A percentile compares a stretch with the other conserved stretches of the same genome.
Evolutionary conservation across 495 filamentous ascomycete species (phyloP).

Genomic region (Lindgomyces ingoldianus): DNA sequence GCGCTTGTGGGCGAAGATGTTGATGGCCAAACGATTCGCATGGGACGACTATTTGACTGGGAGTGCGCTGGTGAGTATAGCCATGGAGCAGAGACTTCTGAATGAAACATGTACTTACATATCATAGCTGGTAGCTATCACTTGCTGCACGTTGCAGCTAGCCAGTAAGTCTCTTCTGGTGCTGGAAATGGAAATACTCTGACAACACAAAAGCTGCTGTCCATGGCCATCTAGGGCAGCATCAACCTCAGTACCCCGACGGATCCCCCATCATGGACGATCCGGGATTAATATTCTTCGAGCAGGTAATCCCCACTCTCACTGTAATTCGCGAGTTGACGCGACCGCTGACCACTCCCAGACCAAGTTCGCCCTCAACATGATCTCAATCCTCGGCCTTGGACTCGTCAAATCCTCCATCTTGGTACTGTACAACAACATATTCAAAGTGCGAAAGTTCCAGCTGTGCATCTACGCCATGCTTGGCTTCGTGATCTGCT

Average conservation of each 20-base stretch:
- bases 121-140: neutral
- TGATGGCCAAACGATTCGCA: neutral
- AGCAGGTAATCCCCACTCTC: neutral
- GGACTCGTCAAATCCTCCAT: slow-evolving; percentile 13
- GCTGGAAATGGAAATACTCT: neutral
- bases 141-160: slow-evolving; percentile 6
- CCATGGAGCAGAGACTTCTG: neutral
- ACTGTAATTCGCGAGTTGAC: neutral
- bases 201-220: neutral
- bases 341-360: neutral
- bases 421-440: slow-evolving; percentile 8
- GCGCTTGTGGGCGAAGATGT: slow-evolving; percentile 4
- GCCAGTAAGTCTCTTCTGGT: neutral
- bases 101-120: neutral
- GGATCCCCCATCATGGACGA: slow-evolving; percentile 15
- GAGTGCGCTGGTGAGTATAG: slow-evolving; percentile 10
- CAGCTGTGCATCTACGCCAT: neutral
- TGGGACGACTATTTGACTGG: slow-evolving; percentile 8
- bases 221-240: slow-evolving; percentile 12
- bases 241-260: slow-evolving; percentile 5
- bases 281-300: slow-evolving; percentile 9
- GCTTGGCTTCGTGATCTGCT: neutral
- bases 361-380: slow-evolving; percentile 13
- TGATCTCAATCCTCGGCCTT: neutral
- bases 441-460: neutral